Evolutionary conservation across 2,329 filamentous ascomycete species (phyloP), one percentile per base, ranked within the genome.

Genomic region (Aspergillus sp.): DNA sequence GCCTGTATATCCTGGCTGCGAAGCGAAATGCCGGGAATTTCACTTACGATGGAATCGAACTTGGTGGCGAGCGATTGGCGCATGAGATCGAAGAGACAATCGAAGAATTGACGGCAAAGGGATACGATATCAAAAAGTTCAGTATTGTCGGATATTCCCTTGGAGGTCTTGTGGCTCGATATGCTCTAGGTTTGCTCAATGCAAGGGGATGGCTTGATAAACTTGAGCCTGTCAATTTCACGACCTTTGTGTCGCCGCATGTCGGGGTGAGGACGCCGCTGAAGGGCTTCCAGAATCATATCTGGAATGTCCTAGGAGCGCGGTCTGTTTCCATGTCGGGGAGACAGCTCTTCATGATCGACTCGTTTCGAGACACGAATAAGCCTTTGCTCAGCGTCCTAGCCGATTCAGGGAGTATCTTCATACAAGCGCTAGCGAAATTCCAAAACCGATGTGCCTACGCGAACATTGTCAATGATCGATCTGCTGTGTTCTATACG

Each of bases 111-210:
- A 75, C 78, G 39, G 69, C 70, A 34, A 71, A 75, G 27, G 90
- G 89, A 19, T 80, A 85, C 53, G 77, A 79, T 34, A 85, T 96
- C 58, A 83, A 71, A 38, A 94, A 90, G 68, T 73, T 97, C 51
- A 95, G 90, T 63, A 74, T 97, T 33, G 78, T 91, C 35, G 91
- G 91, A 33, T 96, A 97, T 65, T 95, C 89, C 0, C 75, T 96
- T 1, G 91, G 91, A 37, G 91, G 91, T 0, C 73, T 97, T 6
- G 82, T 97, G 5, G 83, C 88, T 7, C 79, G 91, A 47, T 97
- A 95, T 70, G 86, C 88, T 2, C 78, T 95, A 44, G 91, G 91
- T 0, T 70, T 97, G 57, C 74, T 97, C 4, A 81, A 90, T 56
- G 83, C 87, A 43, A 87, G 86, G 57, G 89, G 90, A 7, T 75